phyloP scores from a whole-genome alignment of 768 basidiomycete genomes.

The Auriscalpium orientale region DNA sequence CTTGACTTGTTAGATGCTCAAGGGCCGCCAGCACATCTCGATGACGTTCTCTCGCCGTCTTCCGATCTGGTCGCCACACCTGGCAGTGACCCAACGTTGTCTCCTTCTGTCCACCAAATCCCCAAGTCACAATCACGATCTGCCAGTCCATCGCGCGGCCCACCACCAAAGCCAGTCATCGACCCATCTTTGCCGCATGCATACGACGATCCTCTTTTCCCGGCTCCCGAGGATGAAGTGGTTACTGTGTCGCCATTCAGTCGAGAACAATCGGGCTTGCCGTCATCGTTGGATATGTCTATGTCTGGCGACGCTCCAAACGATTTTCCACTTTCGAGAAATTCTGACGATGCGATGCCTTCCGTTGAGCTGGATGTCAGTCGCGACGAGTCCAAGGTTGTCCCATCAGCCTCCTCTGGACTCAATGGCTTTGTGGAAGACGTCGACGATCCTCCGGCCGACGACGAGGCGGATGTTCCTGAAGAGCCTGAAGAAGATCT shows the following conservation, averaged over 20 bases:
- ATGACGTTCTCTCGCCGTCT: background rate
- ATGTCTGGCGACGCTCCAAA: background rate
- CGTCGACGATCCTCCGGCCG: background rate
- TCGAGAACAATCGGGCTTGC: background rate
- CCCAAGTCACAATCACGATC: background rate
- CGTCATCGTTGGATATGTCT: background rate
- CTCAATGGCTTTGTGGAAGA: too few species aligned
- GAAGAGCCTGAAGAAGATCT: conserved; percentile 25
- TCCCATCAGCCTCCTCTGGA: background rate
- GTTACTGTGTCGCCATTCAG: background rate
- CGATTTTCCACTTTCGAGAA: background rate
- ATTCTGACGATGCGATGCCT: background rate
- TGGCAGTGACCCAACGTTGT: background rate
- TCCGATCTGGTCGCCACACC: background rate
- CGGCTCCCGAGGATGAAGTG: background rate
- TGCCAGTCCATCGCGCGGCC: too few species aligned
- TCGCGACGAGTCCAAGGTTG: background rate
- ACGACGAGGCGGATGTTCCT: conserved; percentile 15
- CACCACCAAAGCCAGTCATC: too few species aligned
- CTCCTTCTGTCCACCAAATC: too few species aligned
- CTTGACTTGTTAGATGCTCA: background rate
- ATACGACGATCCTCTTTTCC: background rate
- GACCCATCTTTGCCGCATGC: background rate
- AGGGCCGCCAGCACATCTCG: background rate
- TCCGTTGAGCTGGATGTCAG: background rate